Base-by-base conservation (phyloP, 2,329 filamentous ascomycete genomes). In the Phaeoacremonium minimum region DNA sequence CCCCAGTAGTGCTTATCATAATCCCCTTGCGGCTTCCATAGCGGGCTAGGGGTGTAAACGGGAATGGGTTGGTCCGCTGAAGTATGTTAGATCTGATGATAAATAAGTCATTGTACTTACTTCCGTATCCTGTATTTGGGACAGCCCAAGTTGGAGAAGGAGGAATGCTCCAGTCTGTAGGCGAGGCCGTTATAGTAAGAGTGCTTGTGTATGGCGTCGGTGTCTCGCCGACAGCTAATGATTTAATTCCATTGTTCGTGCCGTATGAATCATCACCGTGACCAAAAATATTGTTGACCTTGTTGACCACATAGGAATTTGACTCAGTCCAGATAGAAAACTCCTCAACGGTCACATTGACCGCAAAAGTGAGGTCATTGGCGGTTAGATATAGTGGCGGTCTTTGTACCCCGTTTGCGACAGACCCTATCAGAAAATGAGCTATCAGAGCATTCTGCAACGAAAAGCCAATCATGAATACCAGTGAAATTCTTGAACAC, bases 201-300 rank as follows among this genome's bases (percentile, higher is more conserved):
- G 48, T 48, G 29, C 48, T 57, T 1, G 52, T 57, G 32, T 54
- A 60, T 4, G 52, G 37, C 12, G 45, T 33, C 1, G 49, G 36
- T 9, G 33, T 18, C 12, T 45, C 30, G 7, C 46, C 47, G 3
- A 28, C 4, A 3, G 26, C 35, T 3, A 47, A 30, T 7, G 37
- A 28, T 5, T 18, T 13, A 17, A 49, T 38, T 2, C 52, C 36
- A 28, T 51, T 33, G 35, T 48, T 33, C 8, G 38, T 7, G 15
- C 46, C 42, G 15, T 58, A 52, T 12, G 45, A 49, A 16, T 52
- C 42, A 32, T 60, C 55, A 0, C 55, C 55, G 2, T 30, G 35
- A 4, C 59, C 58, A 30, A 60, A 63, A 2, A 62, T 44, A 28
- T 61, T 63, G 28, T 45, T 56, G 35, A 58, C 53, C 22, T 55